phyloP scores from a whole-genome alignment of 148 eudicot species.

The Oxyria digyna region DNA sequence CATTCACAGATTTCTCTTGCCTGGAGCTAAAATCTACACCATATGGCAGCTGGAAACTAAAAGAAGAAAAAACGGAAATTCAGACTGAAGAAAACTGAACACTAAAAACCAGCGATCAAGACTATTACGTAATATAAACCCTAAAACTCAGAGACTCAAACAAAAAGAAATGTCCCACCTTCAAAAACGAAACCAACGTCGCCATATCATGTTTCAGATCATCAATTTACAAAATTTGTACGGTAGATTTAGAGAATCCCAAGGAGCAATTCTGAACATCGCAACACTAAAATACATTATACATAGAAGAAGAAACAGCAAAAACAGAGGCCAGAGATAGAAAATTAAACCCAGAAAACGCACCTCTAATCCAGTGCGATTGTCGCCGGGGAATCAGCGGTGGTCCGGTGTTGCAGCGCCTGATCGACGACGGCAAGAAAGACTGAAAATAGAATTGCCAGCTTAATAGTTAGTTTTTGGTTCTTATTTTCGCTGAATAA shows the following conservation, averaged over 20 bases:
- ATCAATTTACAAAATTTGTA: neutral
- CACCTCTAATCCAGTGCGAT: neutral
- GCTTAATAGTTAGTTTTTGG: neutral
- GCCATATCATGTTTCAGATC: neutral
- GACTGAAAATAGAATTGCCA: neutral
- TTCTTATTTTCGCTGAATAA: neutral
- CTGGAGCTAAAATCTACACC: neutral
- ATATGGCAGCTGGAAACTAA: neutral
- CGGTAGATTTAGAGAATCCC: neutral
- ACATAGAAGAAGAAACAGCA: neutral
- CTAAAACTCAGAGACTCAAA: neutral
- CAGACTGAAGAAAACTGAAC: neutral
- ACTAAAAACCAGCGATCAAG: neutral
- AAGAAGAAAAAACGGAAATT: neutral
- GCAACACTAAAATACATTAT: neutral
- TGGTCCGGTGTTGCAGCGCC: neutral
- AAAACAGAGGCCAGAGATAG: neutral
- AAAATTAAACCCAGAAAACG: neutral
- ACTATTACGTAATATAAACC: neutral
- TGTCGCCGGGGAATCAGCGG: slow-evolving; percentile 2
- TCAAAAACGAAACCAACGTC: neutral
- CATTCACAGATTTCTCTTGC: neutral
- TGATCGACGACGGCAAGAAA: neutral
- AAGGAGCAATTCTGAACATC: neutral
- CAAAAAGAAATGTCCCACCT: neutral